Conservation (phyloP, 306 rosid genomes). For the Notholithocarpus densiflorus region DNA sequence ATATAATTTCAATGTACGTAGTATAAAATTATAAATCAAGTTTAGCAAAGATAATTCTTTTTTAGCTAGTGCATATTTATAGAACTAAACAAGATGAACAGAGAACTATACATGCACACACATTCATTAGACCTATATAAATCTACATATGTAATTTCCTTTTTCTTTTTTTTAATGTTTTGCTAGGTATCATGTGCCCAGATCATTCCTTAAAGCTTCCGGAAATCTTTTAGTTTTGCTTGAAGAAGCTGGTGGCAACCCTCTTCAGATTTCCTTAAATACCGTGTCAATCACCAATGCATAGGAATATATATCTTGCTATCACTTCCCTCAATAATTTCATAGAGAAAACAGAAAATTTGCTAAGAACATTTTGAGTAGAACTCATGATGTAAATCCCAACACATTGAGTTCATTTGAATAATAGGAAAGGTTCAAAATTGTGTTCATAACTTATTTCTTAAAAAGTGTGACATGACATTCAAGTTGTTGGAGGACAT, state of each 20-base stretch:
- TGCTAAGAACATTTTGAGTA: not conserved
- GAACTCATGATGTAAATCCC: no score
- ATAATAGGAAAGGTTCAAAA: no score
- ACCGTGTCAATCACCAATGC: constrained; percentile 32
- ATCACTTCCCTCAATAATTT: not conserved
- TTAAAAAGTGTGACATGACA: no score
- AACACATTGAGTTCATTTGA: no score
- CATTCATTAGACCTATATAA: not conserved
- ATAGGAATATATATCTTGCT: not conserved
- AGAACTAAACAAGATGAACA: no score
- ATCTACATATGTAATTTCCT: not conserved
- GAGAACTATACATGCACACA: no score
- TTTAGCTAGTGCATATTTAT: no score
- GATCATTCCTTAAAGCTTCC: constrained; percentile 49
- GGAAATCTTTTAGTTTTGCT: constrained; percentile 46
- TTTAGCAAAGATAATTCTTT: no score
- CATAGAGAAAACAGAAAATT: not conserved
- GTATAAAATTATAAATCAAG: no score
- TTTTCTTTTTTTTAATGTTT: not conserved
- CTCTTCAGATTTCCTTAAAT: constrained; percentile 45
- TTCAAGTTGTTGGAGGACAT: no score
- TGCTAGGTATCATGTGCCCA: constrained; percentile 70
- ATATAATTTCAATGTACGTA: no score
- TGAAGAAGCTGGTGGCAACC: constrained; percentile 77
- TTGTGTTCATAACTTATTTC: no score